Evolutionary conservation across 176 grass and related monocot species (phyloP).

Genomic region (Oropetium thomaeum): DNA sequence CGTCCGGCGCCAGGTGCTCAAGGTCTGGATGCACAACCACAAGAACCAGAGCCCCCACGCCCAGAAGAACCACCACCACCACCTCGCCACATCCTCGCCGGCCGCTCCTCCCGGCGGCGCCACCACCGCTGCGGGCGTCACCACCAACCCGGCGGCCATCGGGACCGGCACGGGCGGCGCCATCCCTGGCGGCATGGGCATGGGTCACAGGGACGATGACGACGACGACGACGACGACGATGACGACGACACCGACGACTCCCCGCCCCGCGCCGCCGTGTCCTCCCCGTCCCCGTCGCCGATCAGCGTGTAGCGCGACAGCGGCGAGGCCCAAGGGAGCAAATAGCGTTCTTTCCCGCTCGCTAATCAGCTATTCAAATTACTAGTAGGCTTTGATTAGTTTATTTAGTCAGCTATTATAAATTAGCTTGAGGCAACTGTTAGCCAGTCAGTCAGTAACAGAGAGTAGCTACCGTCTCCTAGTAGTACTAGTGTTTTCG

Average conservation of each 20-base stretch:
- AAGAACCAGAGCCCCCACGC: conserved; percentile 76
- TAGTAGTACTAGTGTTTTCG: not conserved
- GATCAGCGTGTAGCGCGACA: conserved; percentile 46
- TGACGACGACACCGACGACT: conserved; percentile 56
- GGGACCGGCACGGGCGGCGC: not conserved
- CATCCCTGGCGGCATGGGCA: accelerated
- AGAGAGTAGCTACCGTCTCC: too few relatives aligned
- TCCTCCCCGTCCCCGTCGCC: conserved; percentile 45
- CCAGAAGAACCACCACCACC: conserved; percentile 65
- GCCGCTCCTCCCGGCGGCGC: not conserved
- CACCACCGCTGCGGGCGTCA: not conserved
- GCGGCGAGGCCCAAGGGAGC: not conserved
- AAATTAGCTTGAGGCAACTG: not conserved
- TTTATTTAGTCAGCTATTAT: conserved; percentile 8
- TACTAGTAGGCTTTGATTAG: too few relatives aligned
- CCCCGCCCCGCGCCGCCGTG: conserved; percentile 46
- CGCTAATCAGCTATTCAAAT: conserved; percentile 21
- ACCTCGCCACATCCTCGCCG: not conserved
- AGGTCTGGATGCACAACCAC: conserved; percentile 99
- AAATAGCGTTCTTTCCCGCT: not conserved
- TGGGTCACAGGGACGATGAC: too few relatives aligned
- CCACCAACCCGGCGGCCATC: not conserved
- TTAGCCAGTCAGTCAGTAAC: not conserved
- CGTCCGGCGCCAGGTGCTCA: conserved; percentile 76
- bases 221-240: not conserved